Conservation (phyloP, 2,329 filamentous ascomycete species). For the Pseudogymnoascus pannorum region DNA sequence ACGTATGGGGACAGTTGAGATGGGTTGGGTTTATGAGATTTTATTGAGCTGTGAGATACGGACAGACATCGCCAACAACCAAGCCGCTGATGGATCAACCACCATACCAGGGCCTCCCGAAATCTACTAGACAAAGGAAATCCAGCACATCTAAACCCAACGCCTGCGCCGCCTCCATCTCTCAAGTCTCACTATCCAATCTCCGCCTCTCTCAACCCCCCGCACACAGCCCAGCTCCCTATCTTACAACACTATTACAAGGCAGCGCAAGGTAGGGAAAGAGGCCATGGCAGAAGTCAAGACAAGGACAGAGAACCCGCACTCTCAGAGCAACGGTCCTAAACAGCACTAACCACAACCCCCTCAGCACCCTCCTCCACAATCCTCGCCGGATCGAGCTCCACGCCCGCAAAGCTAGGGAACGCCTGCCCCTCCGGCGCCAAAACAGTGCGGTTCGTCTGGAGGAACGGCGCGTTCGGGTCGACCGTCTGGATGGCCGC, state of each 20-base stretch:
- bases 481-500: conserved; percentile 12
- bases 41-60: neutral
- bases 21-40: conserved; percentile 1
- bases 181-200: neutral
- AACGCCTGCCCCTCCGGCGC: conserved; percentile 5
- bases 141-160: neutral
- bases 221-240: neutral
- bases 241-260: neutral
- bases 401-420: conserved; percentile 10
- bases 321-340: neutral
- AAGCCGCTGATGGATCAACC: neutral
- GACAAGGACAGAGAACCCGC: neutral
- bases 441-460: conserved; percentile 10
- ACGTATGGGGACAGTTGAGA: neutral
- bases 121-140: neutral
- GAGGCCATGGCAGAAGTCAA: neutral
- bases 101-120: neutral
- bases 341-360: neutral
- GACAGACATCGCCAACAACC: neutral
- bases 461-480: conserved; percentile 9
- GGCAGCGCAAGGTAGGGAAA: neutral
- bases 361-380: conserved; percentile 15
- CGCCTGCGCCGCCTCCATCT: neutral
- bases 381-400: conserved; percentile 21
- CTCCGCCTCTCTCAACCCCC: neutral